Evolutionary conservation across 805 yeast genomes (phyloP), one percentile per base, ranked within the genome.

Genomic region (Kodamaea nitidulidarum): DNA sequence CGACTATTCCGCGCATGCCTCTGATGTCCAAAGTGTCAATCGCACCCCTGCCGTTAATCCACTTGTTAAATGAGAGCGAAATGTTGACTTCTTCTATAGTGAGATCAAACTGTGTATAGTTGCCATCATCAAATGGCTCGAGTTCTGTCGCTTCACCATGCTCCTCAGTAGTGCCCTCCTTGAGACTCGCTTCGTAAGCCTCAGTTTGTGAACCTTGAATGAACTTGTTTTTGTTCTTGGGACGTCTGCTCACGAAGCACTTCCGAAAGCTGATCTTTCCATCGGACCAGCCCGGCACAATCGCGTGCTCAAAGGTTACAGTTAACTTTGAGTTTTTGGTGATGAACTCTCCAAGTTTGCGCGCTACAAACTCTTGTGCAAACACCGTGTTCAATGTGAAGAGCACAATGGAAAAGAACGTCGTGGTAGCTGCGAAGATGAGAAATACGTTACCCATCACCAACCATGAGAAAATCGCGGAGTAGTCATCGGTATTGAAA

Each of bases 21-120:
- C 77, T 78, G 31, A 91, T 70, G 36, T 85, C 85, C 43, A 88
- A 52, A 7, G 67, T 88, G 44, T 86, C 82, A 14, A 93, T 63
- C 12, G 93, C 82, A 0, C 99, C 98, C 38, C 74, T 74, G 0
- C 98, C 98, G 50, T 85, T 82, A 38, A 93, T 65, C 95, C 97
- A 93, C 52, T 88, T 87, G 38, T 76, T 70, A 48, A 93, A 78
- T 9, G 95, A 84, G 12, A 93, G 63, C 1, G 95, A 80, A 0
- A 93, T 76, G 38, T 82, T 81, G 9, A 90, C 81, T 48, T 84
- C 84, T 43, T 91, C 96, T 11, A 93, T 84, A 0, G 95, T 86
- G 28, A 93, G 59, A 59, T 93, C 98, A 58, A 83, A 93, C 58
- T 93, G 98, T 0, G 98, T 91, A 61, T 90, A 93, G 61, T 93